phyloP scores from a whole-genome alignment of 75 land plant genomes.

The Cunninghamia lanceolata region DNA sequence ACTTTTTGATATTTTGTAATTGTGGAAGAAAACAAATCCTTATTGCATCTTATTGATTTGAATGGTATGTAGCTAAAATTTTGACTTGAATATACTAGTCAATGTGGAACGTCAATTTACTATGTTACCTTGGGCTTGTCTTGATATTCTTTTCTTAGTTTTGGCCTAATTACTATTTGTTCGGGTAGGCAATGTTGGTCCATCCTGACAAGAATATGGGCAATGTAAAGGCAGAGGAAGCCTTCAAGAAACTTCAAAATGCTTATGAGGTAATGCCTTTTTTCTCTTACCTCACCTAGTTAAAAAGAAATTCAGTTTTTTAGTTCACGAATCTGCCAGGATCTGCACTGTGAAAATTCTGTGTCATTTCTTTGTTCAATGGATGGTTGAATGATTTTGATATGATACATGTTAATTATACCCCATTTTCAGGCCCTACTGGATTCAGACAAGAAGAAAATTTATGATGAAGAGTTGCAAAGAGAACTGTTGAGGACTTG shows the following conservation, averaged over 20 bases:
- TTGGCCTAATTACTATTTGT: background rate
- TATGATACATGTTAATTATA: background rate
- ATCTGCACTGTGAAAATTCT: background rate
- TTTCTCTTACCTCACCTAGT: background rate
- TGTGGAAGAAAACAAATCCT: background rate
- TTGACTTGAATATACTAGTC: background rate
- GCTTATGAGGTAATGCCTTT: conserved; percentile 80
- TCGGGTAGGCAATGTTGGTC: conserved; percentile 80
- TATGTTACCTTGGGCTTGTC: background rate
- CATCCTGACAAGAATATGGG: conserved; percentile 99
- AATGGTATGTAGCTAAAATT: background rate
- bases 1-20: background rate
- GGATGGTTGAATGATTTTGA: background rate
- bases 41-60: background rate
- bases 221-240: conserved; percentile 92
- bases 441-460: conserved; percentile 72
- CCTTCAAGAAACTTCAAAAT: conserved; percentile 96
- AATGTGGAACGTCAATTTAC: background rate
- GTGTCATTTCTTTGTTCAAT: background rate
- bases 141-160: background rate
- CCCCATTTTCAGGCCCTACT: conserved; percentile 53
- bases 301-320: background rate
- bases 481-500: conserved; percentile 70
- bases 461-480: conserved; percentile 89
- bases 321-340: background rate